Percentiles rank a stretch among this genome's conserved stretches.
Conservation (phyloP, 176 grass and related monocot genomes). For the Elaeis guineensis region DNA sequence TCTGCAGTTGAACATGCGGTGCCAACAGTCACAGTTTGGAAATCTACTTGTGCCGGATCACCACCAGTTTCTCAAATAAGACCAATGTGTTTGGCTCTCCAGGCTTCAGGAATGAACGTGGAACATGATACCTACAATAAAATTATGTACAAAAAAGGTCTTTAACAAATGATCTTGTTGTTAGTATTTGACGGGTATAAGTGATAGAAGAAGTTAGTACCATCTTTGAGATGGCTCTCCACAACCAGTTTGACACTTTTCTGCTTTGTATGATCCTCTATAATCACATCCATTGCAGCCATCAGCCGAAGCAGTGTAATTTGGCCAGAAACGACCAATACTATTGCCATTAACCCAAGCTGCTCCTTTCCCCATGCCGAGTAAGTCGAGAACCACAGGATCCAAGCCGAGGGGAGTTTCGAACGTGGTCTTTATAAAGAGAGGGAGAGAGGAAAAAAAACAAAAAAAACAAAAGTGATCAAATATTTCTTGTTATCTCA, state of each 20-base stretch:
- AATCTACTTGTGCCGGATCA: conserved; percentile 12
- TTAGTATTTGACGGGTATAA: too few relatives aligned
- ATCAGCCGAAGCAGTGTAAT: background rate
- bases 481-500: too few relatives aligned
- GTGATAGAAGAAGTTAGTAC: background rate
- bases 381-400: conserved; percentile 3
- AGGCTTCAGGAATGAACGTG: conserved; percentile 48
- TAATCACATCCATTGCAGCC: conserved; percentile 1
- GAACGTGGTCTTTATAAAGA: conserved; percentile 11
- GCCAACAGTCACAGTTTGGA: conserved; percentile 33
- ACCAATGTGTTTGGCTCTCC: conserved; percentile 45
- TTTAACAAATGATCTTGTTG: too few relatives aligned
- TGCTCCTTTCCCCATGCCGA: conserved; percentile 8
- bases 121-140: conserved; percentile 53
- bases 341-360: background rate
- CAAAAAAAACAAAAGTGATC: background rate
- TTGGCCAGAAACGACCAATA: conserved; percentile 11
- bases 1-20: conserved; percentile 29
- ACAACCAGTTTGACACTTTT: conserved; percentile 48
- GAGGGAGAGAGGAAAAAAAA: background rate
- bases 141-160: background rate
- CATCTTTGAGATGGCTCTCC: conserved; percentile 47
- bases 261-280: background rate
- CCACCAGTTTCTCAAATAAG: conserved; percentile 79
- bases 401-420: background rate